Percentiles rank a stretch among this genome's conserved stretches.
Conservation (phyloP, 108 stramenopile genomes). For the Nitzschia putrida region DNA sequence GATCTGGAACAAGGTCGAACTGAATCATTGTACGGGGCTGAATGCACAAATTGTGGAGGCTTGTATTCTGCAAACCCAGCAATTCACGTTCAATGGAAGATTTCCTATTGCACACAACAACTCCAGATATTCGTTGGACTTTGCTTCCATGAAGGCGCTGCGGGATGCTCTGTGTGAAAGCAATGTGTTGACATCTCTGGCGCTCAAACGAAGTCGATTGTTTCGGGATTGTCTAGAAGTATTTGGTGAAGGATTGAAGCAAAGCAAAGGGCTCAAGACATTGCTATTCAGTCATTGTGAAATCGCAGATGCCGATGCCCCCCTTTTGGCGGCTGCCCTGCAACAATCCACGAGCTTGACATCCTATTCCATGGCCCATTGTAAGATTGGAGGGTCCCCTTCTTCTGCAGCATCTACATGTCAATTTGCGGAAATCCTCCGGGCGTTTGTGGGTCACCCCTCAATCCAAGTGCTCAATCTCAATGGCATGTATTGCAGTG, state of each 20-base stretch:
- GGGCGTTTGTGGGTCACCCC: slow-evolving; percentile 15
- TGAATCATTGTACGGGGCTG: slow-evolving; percentile 27
- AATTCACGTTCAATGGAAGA: slow-evolving; percentile 25
- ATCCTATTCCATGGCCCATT: slow-evolving; percentile 25
- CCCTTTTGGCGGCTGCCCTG: slow-evolving; percentile 19
- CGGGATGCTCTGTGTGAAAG: slow-evolving; percentile 4
- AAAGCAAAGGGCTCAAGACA: background rate
- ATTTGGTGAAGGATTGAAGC: slow-evolving; percentile 22
- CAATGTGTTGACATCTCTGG: slow-evolving; percentile 1
- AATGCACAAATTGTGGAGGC: slow-evolving; percentile 13
- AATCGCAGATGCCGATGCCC: slow-evolving; percentile 21
- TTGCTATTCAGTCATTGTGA: slow-evolving; percentile 21
- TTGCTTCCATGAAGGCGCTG: slow-evolving; percentile 12
- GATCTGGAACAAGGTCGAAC: slow-evolving; percentile 15
- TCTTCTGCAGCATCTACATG: slow-evolving; percentile 1
- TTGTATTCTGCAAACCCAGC: slow-evolving; percentile 6
- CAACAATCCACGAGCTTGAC: slow-evolving; percentile 11
- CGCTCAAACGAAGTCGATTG: slow-evolving; percentile 21
- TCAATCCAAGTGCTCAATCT: slow-evolving; percentile 18
- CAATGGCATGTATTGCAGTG: slow-evolving; percentile 26
- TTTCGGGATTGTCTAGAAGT: background rate
- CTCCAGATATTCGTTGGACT: slow-evolving; percentile 15
- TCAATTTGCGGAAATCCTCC: slow-evolving; percentile 3
- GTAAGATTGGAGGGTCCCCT: slow-evolving; percentile 7
- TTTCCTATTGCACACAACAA: slow-evolving; percentile 35